Evolutionary conservation across 1,139 yeast genomes (phyloP).

Genomic region (Yamadazyma oceani): DNA sequence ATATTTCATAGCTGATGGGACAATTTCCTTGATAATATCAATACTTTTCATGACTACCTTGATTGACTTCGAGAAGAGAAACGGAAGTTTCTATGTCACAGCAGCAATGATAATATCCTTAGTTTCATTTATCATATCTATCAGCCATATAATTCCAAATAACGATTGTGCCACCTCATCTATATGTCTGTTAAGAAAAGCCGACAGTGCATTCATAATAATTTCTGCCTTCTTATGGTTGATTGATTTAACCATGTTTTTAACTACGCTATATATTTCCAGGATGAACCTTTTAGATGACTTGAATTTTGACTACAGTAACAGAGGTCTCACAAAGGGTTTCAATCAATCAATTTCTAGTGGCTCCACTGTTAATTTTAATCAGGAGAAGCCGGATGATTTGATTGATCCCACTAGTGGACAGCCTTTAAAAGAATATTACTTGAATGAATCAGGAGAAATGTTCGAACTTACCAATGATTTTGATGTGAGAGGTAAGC

Average conservation of each 20-base stretch:
- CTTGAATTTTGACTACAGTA: constrained; percentile 36
- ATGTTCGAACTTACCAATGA: constrained; percentile 33
- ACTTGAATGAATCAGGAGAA: constrained; percentile 35
- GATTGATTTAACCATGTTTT: constrained; percentile 37
- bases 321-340: constrained; percentile 19
- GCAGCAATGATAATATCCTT: constrained; percentile 33
- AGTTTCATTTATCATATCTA: constrained; percentile 34
- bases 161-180: constrained; percentile 19
- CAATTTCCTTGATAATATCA: constrained; percentile 35
- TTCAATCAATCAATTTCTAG: constrained; percentile 14
- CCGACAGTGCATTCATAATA: constrained; percentile 39
- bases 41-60: constrained; percentile 35
- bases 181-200: constrained; percentile 36
- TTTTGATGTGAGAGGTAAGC: constrained; percentile 26
- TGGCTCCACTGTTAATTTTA: constrained; percentile 10
- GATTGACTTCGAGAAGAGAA: constrained; percentile 41
- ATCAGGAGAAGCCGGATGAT: constrained; percentile 9
- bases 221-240: constrained; percentile 45
- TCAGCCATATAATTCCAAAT: constrained; percentile 27
- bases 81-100: constrained; percentile 45
- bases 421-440: constrained; percentile 27
- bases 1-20: constrained; percentile 40
- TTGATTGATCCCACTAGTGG: constrained; percentile 18
- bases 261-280: constrained; percentile 44
- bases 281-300: constrained; percentile 37